Evolutionary conservation across 2,329 filamentous ascomycete genomes (phyloP).

Genomic region (Sporothrix curviconia): DNA sequence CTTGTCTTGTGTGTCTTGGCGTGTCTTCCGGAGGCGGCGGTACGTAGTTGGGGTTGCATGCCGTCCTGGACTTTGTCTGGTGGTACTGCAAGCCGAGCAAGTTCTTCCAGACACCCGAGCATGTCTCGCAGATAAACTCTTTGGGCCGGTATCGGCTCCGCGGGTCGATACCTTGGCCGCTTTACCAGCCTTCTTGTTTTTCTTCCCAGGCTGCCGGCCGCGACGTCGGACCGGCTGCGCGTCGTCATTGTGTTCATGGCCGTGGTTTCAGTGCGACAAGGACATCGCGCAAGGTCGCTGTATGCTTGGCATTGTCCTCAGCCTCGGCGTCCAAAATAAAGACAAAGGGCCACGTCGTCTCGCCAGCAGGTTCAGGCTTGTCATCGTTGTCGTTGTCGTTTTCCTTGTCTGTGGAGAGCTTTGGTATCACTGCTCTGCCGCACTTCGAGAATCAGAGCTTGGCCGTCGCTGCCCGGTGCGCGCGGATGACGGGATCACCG

Average conservation of each 20-base stretch:
- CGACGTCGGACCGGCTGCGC: background rate
- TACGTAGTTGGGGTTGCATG: conserved; percentile 46
- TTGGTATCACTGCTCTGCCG: background rate
- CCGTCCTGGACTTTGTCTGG: conserved; percentile 45
- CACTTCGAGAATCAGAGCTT: conserved; percentile 22
- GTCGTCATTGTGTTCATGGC: background rate
- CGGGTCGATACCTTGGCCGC: background rate
- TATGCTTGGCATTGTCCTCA: conserved; percentile 13
- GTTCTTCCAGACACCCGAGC: conserved; percentile 51
- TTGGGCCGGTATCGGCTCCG: background rate
- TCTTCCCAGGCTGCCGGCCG: background rate
- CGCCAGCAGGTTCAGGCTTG: background rate
- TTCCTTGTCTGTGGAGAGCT: background rate
- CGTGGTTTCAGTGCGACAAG: conserved; percentile 9
- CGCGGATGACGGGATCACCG: conserved; percentile 19
- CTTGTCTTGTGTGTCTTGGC: background rate
- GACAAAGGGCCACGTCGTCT: conserved; percentile 17
- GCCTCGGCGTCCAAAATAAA: conserved; percentile 21
- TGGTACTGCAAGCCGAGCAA: conserved; percentile 54
- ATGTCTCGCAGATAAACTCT: conserved; percentile 45
- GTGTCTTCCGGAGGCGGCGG: conserved; percentile 21
- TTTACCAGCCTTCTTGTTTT: background rate
- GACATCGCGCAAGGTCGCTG: conserved; percentile 13
- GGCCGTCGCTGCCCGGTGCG: conserved; percentile 20
- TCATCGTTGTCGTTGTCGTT: background rate